phyloP scores from a whole-genome alignment of 352 stramenopile species.

The Globisporangium mamillatum region DNA sequence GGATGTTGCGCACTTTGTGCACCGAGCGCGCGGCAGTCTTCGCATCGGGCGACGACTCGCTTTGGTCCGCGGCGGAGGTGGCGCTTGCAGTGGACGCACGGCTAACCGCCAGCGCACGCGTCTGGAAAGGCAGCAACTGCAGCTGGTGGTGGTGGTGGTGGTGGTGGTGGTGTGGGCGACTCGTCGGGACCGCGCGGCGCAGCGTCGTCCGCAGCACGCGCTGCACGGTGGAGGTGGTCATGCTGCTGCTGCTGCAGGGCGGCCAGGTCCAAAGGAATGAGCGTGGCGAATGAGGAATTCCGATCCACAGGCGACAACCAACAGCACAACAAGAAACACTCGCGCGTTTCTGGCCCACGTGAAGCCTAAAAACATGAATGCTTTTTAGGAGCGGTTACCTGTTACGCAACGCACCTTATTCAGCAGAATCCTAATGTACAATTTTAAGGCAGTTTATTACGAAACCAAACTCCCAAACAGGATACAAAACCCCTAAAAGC shows the following conservation, averaged over 20 bases:
- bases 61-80: not conserved
- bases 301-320: conserved; percentile 4
- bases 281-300: not conserved
- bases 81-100: not conserved
- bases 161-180: not conserved
- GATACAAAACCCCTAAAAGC: too few relatives aligned
- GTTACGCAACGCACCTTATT: too few relatives aligned
- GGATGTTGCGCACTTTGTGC: conserved; percentile 16
- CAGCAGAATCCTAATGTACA: too few relatives aligned
- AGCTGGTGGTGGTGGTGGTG: not conserved
- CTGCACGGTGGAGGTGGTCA: conserved; percentile 7
- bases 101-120: not conserved
- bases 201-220: conserved; percentile 9
- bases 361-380: too few relatives aligned
- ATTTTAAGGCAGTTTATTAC: too few relatives aligned
- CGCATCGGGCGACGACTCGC: not conserved
- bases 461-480: too few relatives aligned
- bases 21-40: not conserved
- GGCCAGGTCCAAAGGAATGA: not conserved
- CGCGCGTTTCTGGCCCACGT: too few relatives aligned
- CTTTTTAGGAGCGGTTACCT: too few relatives aligned
- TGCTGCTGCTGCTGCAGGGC: not conserved
- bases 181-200: not conserved
- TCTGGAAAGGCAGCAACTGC: not conserved
- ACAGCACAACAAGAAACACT: too few relatives aligned